Conservation (phyloP, 176 grass and related monocot genomes). For the Alopecurus myosuroides region DNA sequence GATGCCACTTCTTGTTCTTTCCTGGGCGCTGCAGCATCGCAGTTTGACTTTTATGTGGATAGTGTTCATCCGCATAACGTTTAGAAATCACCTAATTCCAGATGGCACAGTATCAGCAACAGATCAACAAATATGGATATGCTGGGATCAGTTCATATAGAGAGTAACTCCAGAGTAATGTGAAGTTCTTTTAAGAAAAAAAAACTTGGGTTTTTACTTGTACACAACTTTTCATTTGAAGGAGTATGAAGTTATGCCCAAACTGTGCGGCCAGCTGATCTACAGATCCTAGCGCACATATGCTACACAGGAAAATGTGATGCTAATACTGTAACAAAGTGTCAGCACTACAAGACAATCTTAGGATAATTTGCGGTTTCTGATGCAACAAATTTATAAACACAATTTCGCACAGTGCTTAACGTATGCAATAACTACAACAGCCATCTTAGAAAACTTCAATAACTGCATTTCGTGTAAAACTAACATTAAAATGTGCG, state of each 20-base stretch:
- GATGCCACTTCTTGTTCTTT: conserved; percentile 28
- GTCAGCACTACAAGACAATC: background rate
- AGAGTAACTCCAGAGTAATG: background rate
- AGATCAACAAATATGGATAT: background rate
- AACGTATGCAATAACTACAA: background rate
- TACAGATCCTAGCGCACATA: background rate
- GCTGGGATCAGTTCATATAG: background rate
- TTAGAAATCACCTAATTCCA: conserved; percentile 29
- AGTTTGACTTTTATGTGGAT: conserved; percentile 5
- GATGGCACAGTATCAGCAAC: background rate
- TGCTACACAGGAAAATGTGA: background rate
- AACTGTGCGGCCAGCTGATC: background rate
- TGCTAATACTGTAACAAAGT: background rate
- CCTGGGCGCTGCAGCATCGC: background rate
- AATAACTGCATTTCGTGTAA: background rate
- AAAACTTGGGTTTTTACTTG: background rate
- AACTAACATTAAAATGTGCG: background rate
- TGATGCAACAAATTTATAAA: background rate
- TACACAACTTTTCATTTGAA: background rate
- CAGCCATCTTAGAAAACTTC: background rate
- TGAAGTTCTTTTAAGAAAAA: background rate
- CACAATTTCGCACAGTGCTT: background rate
- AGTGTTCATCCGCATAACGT: conserved; percentile 13
- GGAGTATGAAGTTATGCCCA: background rate
- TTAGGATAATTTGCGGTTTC: background rate